A percentile compares a stretch with the other conserved stretches of the same genome.
phyloP scores from a whole-genome alignment of 2,329 filamentous ascomycete genomes.

The Chaetothyriales sp. region DNA sequence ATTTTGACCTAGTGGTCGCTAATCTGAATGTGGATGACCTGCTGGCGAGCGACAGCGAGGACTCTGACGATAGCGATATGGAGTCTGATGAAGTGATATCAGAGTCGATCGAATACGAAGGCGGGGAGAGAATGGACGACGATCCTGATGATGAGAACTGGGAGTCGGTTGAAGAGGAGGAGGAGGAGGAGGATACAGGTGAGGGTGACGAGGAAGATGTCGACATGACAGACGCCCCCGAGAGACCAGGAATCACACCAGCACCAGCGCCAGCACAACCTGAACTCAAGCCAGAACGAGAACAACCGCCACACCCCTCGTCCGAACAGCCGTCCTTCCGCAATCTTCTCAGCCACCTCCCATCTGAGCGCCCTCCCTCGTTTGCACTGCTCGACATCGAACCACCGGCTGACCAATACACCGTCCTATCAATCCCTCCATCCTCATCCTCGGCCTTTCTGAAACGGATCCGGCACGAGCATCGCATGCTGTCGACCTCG shows the following conservation, averaged over 20 bases:
- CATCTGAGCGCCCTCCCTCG: constrained; percentile 17
- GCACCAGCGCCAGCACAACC: not conserved
- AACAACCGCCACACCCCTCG: not conserved
- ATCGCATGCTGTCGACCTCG: constrained; percentile 39
- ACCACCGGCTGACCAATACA: constrained; percentile 28
- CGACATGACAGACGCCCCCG: constrained; percentile 5
- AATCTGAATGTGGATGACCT: constrained; percentile 24
- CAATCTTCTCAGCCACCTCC: not conserved
- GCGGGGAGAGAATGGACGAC: constrained; percentile 27
- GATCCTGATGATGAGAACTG: constrained; percentile 30
- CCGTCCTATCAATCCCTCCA: constrained; percentile 20
- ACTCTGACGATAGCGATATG: constrained; percentile 15
- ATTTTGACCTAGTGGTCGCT: constrained; percentile 34
- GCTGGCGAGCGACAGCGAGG: constrained; percentile 22
- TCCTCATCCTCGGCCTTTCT: constrained; percentile 22
- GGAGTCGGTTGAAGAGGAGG: constrained; percentile 26
- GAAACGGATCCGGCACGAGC: constrained; percentile 42
- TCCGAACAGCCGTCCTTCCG: not conserved
- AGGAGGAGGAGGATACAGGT: constrained; percentile 2
- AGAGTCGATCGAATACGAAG: constrained; percentile 29
- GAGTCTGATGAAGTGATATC: constrained; percentile 18
- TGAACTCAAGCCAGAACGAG: not conserved
- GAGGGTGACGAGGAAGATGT: no score
- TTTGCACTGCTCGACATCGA: constrained; percentile 29
- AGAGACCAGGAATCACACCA: not conserved